Evolutionary conservation across 2,329 filamentous ascomycete species (phyloP), one percentile per base, ranked within the genome.

Genomic region (Colletotrichum phormii): DNA sequence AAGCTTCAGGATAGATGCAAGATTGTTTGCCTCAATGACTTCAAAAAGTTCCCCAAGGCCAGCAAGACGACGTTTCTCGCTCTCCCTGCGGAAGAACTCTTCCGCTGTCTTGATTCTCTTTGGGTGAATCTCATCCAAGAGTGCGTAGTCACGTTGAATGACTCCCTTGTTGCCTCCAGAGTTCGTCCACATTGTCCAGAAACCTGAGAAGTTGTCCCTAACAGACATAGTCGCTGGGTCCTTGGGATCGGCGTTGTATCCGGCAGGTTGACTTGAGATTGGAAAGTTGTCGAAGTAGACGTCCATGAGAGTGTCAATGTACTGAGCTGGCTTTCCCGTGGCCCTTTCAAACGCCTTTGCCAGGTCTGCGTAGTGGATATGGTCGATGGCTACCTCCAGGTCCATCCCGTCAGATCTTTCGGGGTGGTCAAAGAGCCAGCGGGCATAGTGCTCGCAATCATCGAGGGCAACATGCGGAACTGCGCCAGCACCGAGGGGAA

Each of bases 41-140:
- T 84, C 81, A 79, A 80, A 83, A 5, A 83, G 72, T 2, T 69
- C 71, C 1, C 78, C 81, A 12, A 76, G 51, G 0, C 80, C 80
- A 15, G 71, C 33, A 46, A 71, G 59, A 55, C 74, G 60, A 0
- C 77, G 78, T 75, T 78, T 81, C 58, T 83, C 76, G 37, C 86
- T 80, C 75, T 85, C 82, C 8, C 74, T 76, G 4, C 77, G 73
- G 59, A 89, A 85, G 81, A 85, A 90, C 73, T 89, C 83, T 75
- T 87, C 86, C 0, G 82, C 85, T 42, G 79, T 85, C 76, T 78
- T 83, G 67, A 88, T 84, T n/a, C 88, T 80, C 1, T 76, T 76
- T 0, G 88, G 87, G 76, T 86, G 82, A 61, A 90, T 89, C 78
- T 86, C 82, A 75, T 89, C 87, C 54, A 90, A 77, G 22, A 89